These are phyloP conservation scores for Sugiyamaella qingdaonensis DNA, from an alignment of 805 yeast species.

Conservation along the genomic window DNA sequence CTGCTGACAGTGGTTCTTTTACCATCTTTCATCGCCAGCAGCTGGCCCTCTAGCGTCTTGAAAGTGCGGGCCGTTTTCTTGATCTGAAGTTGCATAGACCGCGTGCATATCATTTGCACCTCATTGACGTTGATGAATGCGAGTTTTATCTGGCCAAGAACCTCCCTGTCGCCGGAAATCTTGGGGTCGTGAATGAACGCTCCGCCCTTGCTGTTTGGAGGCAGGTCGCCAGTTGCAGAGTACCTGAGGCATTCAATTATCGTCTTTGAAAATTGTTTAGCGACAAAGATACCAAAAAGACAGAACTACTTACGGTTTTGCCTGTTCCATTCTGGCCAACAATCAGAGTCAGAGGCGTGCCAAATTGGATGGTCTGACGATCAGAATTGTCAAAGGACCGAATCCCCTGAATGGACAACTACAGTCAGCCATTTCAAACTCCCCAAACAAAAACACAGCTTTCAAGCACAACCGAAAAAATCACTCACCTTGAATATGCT, in stretches of 20 bases:
- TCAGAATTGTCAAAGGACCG: conserved; percentile 86
- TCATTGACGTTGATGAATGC: conserved; percentile 75
- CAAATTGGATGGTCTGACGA: conserved; percentile 83
- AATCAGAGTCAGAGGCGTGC: conserved; percentile 83
- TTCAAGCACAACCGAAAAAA: too few species aligned
- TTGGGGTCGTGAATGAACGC: conserved; percentile 95
- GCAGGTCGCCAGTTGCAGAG: conserved; percentile 92
- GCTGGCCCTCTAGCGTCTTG: conserved; percentile 87
- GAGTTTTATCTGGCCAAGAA: conserved; percentile 84
- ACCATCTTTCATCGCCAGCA: conserved; percentile 57
- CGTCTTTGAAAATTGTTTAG: conserved; percentile 39
- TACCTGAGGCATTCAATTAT: conserved; percentile 90
- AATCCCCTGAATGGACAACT: conserved; percentile 78
- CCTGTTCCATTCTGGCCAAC: conserved; percentile 98
- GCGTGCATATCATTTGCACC: conserved; percentile 75
- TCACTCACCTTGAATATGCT: conserved; percentile 17
- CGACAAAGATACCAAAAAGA: background rate
- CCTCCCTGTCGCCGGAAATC: conserved; percentile 58
- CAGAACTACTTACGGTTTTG: conserved; percentile 51
- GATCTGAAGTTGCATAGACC: conserved; percentile 71
- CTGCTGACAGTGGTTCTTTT: conserved; percentile 73
- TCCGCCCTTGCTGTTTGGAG: conserved; percentile 94
- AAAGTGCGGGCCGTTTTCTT: conserved; percentile 65
- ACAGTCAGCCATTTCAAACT: background rate
- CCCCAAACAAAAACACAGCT: background rate